Evolutionary conservation across 2,329 filamentous ascomycete genomes (phyloP).

Genomic region (Stachybotrys chlorohalonatus): DNA sequence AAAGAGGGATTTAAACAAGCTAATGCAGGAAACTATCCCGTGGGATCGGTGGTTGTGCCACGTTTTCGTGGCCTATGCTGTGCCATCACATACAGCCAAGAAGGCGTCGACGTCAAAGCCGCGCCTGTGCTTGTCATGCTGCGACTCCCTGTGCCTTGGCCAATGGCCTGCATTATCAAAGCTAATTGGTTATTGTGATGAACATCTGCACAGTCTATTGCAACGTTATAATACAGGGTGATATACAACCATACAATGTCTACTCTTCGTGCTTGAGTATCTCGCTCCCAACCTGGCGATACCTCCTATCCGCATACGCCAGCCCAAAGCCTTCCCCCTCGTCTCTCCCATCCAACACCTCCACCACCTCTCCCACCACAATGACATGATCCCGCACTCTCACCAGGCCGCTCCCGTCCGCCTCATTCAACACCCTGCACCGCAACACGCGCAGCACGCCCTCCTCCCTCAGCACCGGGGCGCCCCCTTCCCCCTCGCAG

Average conservation of each 20-base stretch:
- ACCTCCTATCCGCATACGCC: slow-evolving; percentile 39
- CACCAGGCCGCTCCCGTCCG: slow-evolving; percentile 30
- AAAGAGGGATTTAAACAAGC: too few relatives aligned
- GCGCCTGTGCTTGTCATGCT: too few relatives aligned
- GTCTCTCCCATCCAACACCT: slow-evolving; percentile 26
- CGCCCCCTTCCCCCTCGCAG: slow-evolving; percentile 6
- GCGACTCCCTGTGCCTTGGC: too few relatives aligned
- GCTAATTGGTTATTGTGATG: neutral
- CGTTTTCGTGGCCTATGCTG: too few relatives aligned
- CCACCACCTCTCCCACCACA: slow-evolving; percentile 41
- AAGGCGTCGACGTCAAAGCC: too few relatives aligned
- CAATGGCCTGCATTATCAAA: neutral
- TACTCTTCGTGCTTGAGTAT: slow-evolving; percentile 13
- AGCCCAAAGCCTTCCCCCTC: slow-evolving; percentile 30
- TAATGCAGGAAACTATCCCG: too few relatives aligned
- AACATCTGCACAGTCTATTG: neutral
- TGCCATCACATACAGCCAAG: too few relatives aligned
- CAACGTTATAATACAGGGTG: neutral
- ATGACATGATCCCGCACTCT: slow-evolving; percentile 42
- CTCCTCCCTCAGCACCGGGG: slow-evolving; percentile 36
- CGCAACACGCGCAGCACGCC: slow-evolving; percentile 43
- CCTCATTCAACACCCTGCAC: slow-evolving; percentile 32
- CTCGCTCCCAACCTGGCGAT: slow-evolving; percentile 31
- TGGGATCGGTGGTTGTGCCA: too few relatives aligned
- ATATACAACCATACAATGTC: neutral